These are phyloP conservation scores for Dothideomycetes sp. DNA, from an alignment of 2,329 filamentous ascomycete genomes.

Conservation along the genomic window DNA sequence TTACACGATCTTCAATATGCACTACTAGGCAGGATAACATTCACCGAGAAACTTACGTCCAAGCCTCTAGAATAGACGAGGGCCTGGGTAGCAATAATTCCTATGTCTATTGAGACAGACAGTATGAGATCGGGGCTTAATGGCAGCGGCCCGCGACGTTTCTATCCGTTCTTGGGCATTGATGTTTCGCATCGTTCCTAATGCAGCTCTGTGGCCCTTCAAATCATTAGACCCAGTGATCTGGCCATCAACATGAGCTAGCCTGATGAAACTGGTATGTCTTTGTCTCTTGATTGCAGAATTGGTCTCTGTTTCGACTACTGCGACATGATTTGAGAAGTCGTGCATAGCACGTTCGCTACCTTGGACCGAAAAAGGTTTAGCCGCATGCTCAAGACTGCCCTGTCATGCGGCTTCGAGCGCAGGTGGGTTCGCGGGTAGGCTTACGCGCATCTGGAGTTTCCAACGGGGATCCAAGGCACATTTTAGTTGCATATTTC, in stretches of 20 bases:
- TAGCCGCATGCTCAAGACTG: conserved; percentile 2
- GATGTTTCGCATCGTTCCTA: conserved; percentile 1
- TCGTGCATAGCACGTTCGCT: conserved; percentile 4
- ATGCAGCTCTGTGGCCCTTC: neutral
- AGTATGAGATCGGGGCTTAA: too few relatives aligned
- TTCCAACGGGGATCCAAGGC: neutral
- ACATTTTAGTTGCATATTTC: neutral
- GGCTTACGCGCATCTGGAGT: neutral
- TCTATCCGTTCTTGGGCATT: conserved; percentile 1
- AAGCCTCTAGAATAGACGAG: too few relatives aligned
- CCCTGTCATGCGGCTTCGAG: conserved; percentile 3
- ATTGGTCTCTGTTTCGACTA: conserved; percentile 2
- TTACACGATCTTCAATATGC: too few relatives aligned
- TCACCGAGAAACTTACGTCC: too few relatives aligned
- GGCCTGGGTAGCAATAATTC: too few relatives aligned
- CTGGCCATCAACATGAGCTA: neutral
- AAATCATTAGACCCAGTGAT: neutral
- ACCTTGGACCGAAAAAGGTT: neutral
- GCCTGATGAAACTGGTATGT: neutral
- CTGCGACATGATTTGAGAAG: conserved; percentile 6
- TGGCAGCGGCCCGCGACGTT: conserved; percentile 8
- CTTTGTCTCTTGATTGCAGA: neutral
- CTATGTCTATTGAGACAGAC: too few relatives aligned
- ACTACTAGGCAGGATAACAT: too few relatives aligned
- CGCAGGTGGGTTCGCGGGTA: conserved; percentile 1